These are phyloP conservation scores for Suhomyces terraborum DNA, from an alignment of 1,139 yeast species.

Conservation along the genomic window DNA sequence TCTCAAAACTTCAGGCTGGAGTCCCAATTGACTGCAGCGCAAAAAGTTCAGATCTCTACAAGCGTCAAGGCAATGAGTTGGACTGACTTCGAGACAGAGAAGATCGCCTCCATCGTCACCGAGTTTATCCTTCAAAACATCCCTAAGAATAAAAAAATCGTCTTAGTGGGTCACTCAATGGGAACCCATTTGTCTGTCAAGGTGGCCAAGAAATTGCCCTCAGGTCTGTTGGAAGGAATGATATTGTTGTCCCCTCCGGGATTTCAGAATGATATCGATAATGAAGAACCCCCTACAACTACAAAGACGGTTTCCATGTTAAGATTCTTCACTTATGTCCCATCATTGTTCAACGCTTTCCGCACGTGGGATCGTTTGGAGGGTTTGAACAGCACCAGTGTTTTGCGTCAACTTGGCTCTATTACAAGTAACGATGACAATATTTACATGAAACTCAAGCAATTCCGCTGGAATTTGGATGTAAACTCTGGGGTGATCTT, in stretches of 20 bases:
- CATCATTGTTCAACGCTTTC: slow-evolving; percentile 55
- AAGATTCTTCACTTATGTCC: slow-evolving; percentile 39
- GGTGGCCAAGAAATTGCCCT: slow-evolving; percentile 46
- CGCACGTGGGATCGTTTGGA: slow-evolving; percentile 62
- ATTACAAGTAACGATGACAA: slow-evolving; percentile 21
- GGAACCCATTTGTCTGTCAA: slow-evolving; percentile 61
- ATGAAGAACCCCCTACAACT: slow-evolving; percentile 2
- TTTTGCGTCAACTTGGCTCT: slow-evolving; percentile 51
- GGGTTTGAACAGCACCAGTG: slow-evolving; percentile 62
- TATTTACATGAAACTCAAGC: slow-evolving; percentile 52
- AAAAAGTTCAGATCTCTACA: slow-evolving; percentile 32
- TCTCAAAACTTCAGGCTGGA: slow-evolving; percentile 23
- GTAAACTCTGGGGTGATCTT: slow-evolving; percentile 57
- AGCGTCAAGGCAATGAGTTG: slow-evolving; percentile 38
- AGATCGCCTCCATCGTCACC: slow-evolving; percentile 47
- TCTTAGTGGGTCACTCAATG: slow-evolving; percentile 75
- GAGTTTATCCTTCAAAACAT: slow-evolving; percentile 43
- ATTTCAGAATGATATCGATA: slow-evolving; percentile 35
- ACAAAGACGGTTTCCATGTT: slow-evolving; percentile 21
- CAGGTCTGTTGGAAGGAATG: slow-evolving; percentile 45
- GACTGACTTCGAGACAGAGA: slow-evolving; percentile 50
- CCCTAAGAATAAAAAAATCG: slow-evolving; percentile 49
- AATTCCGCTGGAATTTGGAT: slow-evolving; percentile 73
- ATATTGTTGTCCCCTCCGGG: slow-evolving; percentile 59
- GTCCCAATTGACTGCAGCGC: slow-evolving; percentile 26